Evolutionary conservation across 2,329 filamentous ascomycete genomes (phyloP), one percentile per base, ranked within the genome.

Genomic region (Tympanopsis confertula): DNA sequence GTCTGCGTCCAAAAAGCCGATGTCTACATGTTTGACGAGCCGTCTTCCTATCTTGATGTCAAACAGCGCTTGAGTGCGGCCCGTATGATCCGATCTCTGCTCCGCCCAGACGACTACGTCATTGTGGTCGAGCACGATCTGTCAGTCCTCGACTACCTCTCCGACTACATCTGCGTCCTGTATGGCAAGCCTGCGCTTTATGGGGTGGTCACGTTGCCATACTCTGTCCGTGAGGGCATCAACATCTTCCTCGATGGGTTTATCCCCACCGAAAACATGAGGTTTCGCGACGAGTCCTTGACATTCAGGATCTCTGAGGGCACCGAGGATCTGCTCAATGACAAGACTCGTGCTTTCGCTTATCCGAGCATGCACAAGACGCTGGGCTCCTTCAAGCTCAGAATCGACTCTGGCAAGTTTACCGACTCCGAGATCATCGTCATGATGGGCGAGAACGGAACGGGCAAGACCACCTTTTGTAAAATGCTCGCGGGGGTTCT

Each of bases 381-480:
- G 0, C 71, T 96, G 26, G 91, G 88, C 43, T 74, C 72, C 58
- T 98, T 98, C 74, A 77, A 83, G 51, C 76, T 98, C 37, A 73
- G 63, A 41, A 79, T 98, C 47, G 83, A 96, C 35, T 41, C 74
- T 18, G 91, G 93, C 49, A 71, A 81, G 43, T 98, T 98, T 58
- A 96, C 91, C 15, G 89, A 98, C 59, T 98, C 91, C 1, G 91
- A 98, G 58, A 98, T 98, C 50, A 78, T 98, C 40, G 91, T 98
- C 61, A 94, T 96, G 86, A 96, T 98, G 91, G 91, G 91, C 49
- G 89, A 96, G 69, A 98, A 98, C 65, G 91, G 91, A 65, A 98
- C 93, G 24, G 93, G 93, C 59, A 95, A 98, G 73, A 98, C 91
- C 2, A 98, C 91, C 4, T 98, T 98, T 73, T 96, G 89, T 71